Base-by-base conservation (phyloP, 2,329 filamentous ascomycete species). In the Coniochaeta hoffmannii region DNA sequence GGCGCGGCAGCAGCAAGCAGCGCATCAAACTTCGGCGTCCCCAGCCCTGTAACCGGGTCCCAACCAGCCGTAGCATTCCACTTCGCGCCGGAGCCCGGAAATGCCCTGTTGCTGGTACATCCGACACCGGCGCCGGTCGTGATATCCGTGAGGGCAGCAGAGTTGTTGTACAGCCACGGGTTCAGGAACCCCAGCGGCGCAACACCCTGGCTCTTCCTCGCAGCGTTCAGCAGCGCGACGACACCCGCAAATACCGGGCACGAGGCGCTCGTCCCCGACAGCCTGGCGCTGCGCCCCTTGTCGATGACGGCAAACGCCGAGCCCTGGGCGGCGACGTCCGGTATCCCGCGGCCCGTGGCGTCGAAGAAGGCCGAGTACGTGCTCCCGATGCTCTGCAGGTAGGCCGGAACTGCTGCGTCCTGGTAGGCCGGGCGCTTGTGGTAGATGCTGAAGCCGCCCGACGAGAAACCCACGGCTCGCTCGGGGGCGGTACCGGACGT, bases 221-320 rank as follows among this genome's bases (percentile, higher is more conserved):
- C 72, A 15, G 73, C 73, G 44, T 76, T 76, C 36, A 76, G 69
- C 1, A 73, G 65, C 6, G 71, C 50, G 9, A 53, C 72, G 4
- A 76, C 62, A 1, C 69, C 65, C 2, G 71, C 71, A 32, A 75
- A 75, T 0, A 68, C 64, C 0, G 73, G 73, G 1, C 69, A 64
- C 1, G 71, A 69, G 2, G 72, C 73, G 17, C 65, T 68, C 0
- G 67, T 69, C 8, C 67, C 67, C 1, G 65, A 67, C 11, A 67
- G 54, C 30, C 62, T 58, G 6, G 61, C 54, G 12, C 53, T 58
- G 5, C 65, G 58, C 32, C 65, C 66, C 60, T 65, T 64, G 58
- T 68, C 66, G 44, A 66, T 50, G 22, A 68, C 64, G 0, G 62
- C 63, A 28, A 81, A 82, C 62, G 83, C 80, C 17, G 77, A 75